These are phyloP conservation scores for Cercospora citrullina DNA, from an alignment of 2,329 filamentous ascomycete genomes.

Conservation along the genomic window DNA sequence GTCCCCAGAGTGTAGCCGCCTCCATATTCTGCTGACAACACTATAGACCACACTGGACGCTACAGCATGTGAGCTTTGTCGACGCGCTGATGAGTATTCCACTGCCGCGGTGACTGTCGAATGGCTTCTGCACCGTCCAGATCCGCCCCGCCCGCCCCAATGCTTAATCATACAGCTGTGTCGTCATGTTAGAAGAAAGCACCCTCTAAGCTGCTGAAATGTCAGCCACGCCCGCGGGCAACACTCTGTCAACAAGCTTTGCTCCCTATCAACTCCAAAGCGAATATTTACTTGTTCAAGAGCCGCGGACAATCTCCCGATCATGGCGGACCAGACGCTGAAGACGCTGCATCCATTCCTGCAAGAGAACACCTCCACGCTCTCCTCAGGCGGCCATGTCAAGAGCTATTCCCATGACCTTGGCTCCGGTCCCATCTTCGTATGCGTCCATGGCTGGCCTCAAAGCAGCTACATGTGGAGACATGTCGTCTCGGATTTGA, in stretches of 20 bases:
- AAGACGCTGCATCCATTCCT: slow-evolving; percentile 35
- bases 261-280: neutral
- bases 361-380: slow-evolving; percentile 31
- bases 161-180: neutral
- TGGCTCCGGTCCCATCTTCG: slow-evolving; percentile 42
- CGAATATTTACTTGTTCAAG: neutral
- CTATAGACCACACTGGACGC: neutral
- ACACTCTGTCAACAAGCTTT: neutral
- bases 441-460: slow-evolving; percentile 51
- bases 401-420: slow-evolving; percentile 38
- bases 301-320: neutral
- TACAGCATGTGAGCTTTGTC: neutral
- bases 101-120: neutral
- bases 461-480: slow-evolving; percentile 44
- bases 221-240: slow-evolving; percentile 11
- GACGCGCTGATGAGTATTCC: neutral
- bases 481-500: slow-evolving; percentile 42
- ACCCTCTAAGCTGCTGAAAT: slow-evolving; percentile 3
- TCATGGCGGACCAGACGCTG: slow-evolving; percentile 33
- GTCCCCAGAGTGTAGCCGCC: neutral
- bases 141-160: neutral
- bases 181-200: slow-evolving; percentile 4
- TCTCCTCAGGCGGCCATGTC: slow-evolving; percentile 36
- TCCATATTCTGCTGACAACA: neutral
- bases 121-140: neutral